Percentiles rank a stretch among this genome's conserved stretches.
phyloP scores from a whole-genome alignment of 176 grass and related monocot species.

The Ampelocalamus luodianensis region DNA sequence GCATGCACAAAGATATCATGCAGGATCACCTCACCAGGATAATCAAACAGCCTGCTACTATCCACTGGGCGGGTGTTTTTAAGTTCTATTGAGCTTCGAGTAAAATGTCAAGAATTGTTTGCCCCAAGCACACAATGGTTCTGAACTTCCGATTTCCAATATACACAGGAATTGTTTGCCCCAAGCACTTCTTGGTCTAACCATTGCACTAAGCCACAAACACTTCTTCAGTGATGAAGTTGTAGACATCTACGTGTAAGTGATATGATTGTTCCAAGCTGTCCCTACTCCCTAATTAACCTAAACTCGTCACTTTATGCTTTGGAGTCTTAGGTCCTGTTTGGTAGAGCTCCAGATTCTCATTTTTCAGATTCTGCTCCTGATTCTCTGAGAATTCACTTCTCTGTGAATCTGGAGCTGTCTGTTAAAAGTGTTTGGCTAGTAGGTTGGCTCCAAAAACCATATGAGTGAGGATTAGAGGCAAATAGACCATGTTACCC shows the following conservation, averaged over 20 bases:
- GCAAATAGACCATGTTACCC: no score
- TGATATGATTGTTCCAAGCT: constrained; percentile 34
- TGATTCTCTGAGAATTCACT: no score
- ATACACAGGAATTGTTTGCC: constrained; percentile 14
- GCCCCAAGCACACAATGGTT: constrained; percentile 15
- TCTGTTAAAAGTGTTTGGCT: no score
- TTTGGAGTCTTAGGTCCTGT: constrained; percentile 38
- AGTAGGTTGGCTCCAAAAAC: no score
- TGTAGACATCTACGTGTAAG: constrained; percentile 56
- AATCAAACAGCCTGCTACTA: constrained; percentile 21
- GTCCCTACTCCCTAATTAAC: constrained; percentile 46
- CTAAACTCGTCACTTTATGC: constrained; percentile 41
- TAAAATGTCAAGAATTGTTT: constrained; percentile 24
- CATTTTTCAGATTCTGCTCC: no score
- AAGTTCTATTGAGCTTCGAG: neutral
- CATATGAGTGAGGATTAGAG: no score
- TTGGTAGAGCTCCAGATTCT: no score
- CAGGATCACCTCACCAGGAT: constrained; percentile 8
- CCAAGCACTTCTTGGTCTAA: constrained; percentile 20
- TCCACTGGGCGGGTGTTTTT: neutral
- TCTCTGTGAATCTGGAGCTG: no score
- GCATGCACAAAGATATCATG: neutral
- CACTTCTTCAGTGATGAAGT: constrained; percentile 29
- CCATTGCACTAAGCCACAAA: neutral
- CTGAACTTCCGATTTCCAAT: neutral